Base-by-base conservation (phyloP, 306 rosid species). In the Gleditsia sinensis region DNA sequence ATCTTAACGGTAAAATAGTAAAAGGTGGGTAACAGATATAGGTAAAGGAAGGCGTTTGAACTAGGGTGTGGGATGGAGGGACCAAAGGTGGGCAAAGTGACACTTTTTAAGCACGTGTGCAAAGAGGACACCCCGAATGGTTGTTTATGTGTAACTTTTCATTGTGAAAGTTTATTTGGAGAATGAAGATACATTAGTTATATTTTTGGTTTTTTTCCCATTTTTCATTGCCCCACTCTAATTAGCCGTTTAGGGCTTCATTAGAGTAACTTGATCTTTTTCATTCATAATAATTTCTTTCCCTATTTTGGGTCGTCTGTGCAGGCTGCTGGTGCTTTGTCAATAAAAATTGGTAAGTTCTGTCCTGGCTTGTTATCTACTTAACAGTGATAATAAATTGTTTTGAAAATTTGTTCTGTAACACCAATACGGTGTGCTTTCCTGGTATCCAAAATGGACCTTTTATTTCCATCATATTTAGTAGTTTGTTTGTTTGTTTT, bases 271-370 rank as follows among this genome's bases (percentile, higher is more conserved):
- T 58, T 73, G 61, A 70, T 56, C 54, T 20, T 42, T 1, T 42
- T 42, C 16, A 42, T 13, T 42, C 3, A 42, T 42, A 42, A 42
- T 42, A 0, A 39, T 39, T 36, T 43, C 5, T 33, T 30, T 56
- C 30, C 14, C 14, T 28, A 40, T 76, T 40, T 80, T 33, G 75
- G 62, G 7, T 64, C 58, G 21, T 23, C 50, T 50, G 45, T 69
- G 85, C 88, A 93, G 98, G 98, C 98, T 36, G 97, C 98, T 77
- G 98, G 97, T 74, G 96, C 98, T 19, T 73, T 93, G 73, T 93
- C 98, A 9, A 84, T 93, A 77, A 88, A 88, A 57, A 93, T 93
- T 14, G 97, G 98, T 89, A 65, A 75, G 81, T 82, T 24, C 51
- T 50, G 20, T 63, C 17, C 42, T 32, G 46, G 12, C 8, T 16